Evolutionary conservation across 2,329 filamentous ascomycete genomes (phyloP).

Genomic region (Lachnellula suecica): DNA sequence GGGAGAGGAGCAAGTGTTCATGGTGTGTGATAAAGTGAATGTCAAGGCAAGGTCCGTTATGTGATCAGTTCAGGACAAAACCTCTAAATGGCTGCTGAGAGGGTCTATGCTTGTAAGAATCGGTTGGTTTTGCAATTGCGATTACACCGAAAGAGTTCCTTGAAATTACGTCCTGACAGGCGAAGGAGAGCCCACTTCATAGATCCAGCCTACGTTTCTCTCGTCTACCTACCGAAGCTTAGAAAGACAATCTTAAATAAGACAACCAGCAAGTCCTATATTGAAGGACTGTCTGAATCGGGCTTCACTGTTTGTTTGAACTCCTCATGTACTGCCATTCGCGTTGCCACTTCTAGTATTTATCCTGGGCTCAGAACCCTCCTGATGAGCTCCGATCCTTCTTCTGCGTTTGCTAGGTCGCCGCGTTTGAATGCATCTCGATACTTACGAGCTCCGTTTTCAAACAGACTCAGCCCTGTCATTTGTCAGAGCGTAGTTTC

Average conservation of each 20-base stretch:
- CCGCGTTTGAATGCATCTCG: not conserved
- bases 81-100: no score
- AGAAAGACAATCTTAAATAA: slow-evolving; percentile 17
- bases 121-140: no score
- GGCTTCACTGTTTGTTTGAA: slow-evolving; percentile 2
- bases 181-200: no score
- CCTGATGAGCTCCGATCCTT: not conserved
- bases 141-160: no score
- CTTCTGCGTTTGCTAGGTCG: not conserved
- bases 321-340: not conserved
- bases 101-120: no score
- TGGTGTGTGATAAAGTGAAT: no score
- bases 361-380: not conserved
- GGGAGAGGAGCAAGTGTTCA: no score
- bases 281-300: slow-evolving; percentile 8
- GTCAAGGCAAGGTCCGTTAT: no score
- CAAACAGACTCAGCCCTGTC: slow-evolving; percentile 6
- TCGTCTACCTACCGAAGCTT: slow-evolving; percentile 2
- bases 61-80: no score
- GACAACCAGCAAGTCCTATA: not conserved
- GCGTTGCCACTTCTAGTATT: not conserved
- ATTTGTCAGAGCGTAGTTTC: slow-evolving; percentile 2
- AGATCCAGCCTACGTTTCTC: not conserved
- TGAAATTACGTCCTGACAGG: no score
- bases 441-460: slow-evolving; percentile 5